Evolutionary conservation across 352 stramenopile species (phyloP).

Genomic region (Phytophthora pini): DNA sequence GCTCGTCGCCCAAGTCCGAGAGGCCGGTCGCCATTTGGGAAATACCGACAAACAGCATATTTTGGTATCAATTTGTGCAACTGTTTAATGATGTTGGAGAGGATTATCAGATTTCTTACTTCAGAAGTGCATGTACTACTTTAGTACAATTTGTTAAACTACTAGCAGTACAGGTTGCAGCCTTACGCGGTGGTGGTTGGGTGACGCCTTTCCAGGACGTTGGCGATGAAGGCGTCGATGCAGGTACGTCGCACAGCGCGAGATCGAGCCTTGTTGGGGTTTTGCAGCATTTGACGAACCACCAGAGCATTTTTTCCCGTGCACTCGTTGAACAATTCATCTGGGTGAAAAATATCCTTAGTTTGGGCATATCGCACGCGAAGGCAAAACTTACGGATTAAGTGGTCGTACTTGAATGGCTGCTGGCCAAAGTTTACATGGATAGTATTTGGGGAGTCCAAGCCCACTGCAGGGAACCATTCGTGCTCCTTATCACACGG

Average conservation of each 20-base stretch:
- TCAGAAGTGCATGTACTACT: not conserved
- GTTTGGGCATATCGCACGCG: not conserved
- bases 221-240: slow-evolving; percentile 33
- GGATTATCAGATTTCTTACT: slow-evolving; percentile 33
- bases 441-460: slow-evolving; percentile 73
- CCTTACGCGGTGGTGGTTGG: slow-evolving; percentile 11
- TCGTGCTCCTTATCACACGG: slow-evolving; percentile 30
- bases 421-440: slow-evolving; percentile 85
- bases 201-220: slow-evolving; percentile 23
- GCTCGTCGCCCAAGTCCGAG: slow-evolving; percentile 54
- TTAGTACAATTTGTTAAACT: too few species aligned
- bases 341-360: slow-evolving; percentile 14
- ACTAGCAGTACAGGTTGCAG: too few species aligned
- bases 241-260: slow-evolving; percentile 21
- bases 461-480: slow-evolving; percentile 80
- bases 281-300: slow-evolving; percentile 24
- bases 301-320: slow-evolving; percentile 15
- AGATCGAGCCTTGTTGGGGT: slow-evolving; percentile 15
- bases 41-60: slow-evolving; percentile 14
- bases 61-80: too few species aligned
- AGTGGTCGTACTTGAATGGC: slow-evolving; percentile 58
- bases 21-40: slow-evolving; percentile 26
- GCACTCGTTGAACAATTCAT: slow-evolving; percentile 62
- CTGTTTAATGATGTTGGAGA: slow-evolving; percentile 2
- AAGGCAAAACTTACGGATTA: slow-evolving; percentile 26